Percentiles rank a stretch among this genome's conserved stretches.
These are phyloP conservation scores for Sarcocystis neurona DNA, from an alignment of 169 alveolate species.

Conservation along the genomic window DNA sequence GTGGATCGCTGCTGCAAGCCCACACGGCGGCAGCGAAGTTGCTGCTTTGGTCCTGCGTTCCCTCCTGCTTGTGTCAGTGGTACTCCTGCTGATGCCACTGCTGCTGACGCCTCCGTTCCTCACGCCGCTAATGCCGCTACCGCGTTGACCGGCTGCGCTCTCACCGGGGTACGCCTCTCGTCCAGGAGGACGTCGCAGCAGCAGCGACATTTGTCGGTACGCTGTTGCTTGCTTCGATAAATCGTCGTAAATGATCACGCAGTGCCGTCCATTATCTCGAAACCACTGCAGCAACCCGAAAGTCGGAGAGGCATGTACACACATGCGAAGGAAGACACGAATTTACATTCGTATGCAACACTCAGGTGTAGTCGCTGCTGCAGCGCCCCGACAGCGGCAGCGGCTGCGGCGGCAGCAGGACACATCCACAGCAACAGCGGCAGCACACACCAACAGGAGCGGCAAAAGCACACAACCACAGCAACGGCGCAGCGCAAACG, in stretches of 20 bases:
- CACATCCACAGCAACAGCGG: background rate
- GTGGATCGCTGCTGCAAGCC: too few relatives aligned
- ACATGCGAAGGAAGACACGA: background rate
- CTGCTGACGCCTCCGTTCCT: too few relatives aligned
- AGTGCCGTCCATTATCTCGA: slow-evolving; percentile 96
- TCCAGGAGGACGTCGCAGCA: slow-evolving; percentile 86
- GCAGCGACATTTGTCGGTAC: slow-evolving; percentile 93
- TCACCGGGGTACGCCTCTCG: slow-evolving; percentile 95
- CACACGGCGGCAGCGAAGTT: too few relatives aligned
- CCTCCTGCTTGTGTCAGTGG: too few relatives aligned
- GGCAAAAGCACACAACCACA: too few relatives aligned
- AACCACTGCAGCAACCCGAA: slow-evolving; percentile 88
- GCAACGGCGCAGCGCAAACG: too few relatives aligned
- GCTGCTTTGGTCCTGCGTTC: too few relatives aligned
- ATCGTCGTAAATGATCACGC: slow-evolving; percentile 96
- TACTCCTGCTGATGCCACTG: too few relatives aligned
- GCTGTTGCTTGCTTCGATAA: slow-evolving; percentile 98
- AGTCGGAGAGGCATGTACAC: background rate
- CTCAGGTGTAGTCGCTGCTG: background rate
- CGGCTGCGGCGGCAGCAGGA: background rate
- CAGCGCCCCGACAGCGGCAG: background rate
- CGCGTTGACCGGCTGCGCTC: background rate
- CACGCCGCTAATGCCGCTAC: too few relatives aligned
- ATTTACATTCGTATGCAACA: background rate
- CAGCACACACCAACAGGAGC: too few relatives aligned